phyloP scores from a whole-genome alignment of 2,329 filamentous ascomycete genomes.

The Colletotrichum neosansevieriae region DNA sequence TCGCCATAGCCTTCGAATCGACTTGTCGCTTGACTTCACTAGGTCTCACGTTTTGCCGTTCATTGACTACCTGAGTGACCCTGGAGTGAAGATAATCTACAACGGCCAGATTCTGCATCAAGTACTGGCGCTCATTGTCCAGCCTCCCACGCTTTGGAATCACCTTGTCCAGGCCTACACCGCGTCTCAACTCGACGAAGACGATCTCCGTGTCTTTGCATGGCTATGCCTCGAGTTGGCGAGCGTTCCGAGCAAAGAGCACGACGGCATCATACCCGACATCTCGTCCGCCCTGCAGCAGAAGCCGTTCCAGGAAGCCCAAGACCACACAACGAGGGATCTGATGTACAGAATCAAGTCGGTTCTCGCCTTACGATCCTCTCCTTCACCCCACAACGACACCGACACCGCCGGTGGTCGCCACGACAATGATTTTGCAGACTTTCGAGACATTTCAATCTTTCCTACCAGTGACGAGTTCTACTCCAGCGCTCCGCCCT shows the following conservation, averaged over 20 bases:
- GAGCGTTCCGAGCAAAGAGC: conserved; percentile 46
- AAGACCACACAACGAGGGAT: conserved; percentile 42
- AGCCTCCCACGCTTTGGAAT: conserved; percentile 67
- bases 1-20: conserved; percentile 44
- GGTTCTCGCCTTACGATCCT: conserved; percentile 47
- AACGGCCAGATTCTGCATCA: conserved; percentile 62
- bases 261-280: conserved; percentile 42
- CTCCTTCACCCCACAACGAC: conserved; percentile 37
- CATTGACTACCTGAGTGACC: conserved; percentile 54
- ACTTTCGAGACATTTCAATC: conserved; percentile 72
- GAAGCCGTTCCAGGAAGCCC: conserved; percentile 45
- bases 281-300: conserved; percentile 46
- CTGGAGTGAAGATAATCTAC: conserved; percentile 60
- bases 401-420: conserved; percentile 68
- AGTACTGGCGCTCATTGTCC: conserved; percentile 59
- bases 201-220: conserved; percentile 53
- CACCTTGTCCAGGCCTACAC: conserved; percentile 53
- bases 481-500: conserved; percentile 62
- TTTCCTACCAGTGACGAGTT: conserved; percentile 77
- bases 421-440: conserved; percentile 78
- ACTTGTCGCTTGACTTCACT: conserved; percentile 47
- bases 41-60: conserved; percentile 49
- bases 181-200: conserved; percentile 45
- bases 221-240: conserved; percentile 65
- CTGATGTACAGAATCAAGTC: conserved; percentile 55